Conservation (phyloP, 352 stramenopile species). For the Phytopythium oedochilum region DNA sequence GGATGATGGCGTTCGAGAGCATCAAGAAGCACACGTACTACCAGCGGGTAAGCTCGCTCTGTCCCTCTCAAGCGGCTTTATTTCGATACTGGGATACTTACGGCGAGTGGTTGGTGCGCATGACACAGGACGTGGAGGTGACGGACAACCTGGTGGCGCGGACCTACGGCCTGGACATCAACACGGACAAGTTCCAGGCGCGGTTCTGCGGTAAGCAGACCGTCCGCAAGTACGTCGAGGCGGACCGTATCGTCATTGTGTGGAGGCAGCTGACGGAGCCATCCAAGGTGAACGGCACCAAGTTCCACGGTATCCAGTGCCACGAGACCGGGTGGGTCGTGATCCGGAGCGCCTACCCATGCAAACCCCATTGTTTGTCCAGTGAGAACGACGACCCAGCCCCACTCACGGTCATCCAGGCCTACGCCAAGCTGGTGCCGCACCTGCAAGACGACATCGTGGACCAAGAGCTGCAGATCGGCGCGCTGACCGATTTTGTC, state of each 20-base stretch:
- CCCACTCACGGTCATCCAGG: slow-evolving; percentile 32
- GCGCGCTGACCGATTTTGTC: slow-evolving; percentile 31
- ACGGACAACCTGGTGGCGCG: slow-evolving; percentile 17
- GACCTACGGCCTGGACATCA: slow-evolving; percentile 19
- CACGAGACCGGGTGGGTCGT: slow-evolving; percentile 28
- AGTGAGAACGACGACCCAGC: neutral
- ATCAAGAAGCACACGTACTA: slow-evolving; percentile 24
- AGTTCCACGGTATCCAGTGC: slow-evolving; percentile 24
- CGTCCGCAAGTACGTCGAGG: slow-evolving; percentile 28
- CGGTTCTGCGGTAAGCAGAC: slow-evolving; percentile 40
- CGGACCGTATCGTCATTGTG: slow-evolving; percentile 27
- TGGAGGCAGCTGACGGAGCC: slow-evolving; percentile 45
- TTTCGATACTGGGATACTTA: neutral
- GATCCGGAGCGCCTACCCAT: slow-evolving; percentile 9
- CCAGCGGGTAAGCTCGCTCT: slow-evolving; percentile 1
- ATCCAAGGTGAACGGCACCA: slow-evolving; percentile 23
- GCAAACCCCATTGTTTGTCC: no score
- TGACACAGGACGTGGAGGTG: slow-evolving; percentile 10
- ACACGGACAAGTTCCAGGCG: slow-evolving; percentile 15
- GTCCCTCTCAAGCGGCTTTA: neutral
- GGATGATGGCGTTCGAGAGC: slow-evolving; percentile 22
- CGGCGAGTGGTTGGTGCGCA: neutral
- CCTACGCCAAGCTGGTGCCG: slow-evolving; percentile 41
- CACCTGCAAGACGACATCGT: slow-evolving; percentile 44
- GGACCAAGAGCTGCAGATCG: slow-evolving; percentile 26